Percentiles rank a stretch among this genome's conserved stretches.
Conservation (phyloP, 257 asterid species). For the Buddleja alternifolia region DNA sequence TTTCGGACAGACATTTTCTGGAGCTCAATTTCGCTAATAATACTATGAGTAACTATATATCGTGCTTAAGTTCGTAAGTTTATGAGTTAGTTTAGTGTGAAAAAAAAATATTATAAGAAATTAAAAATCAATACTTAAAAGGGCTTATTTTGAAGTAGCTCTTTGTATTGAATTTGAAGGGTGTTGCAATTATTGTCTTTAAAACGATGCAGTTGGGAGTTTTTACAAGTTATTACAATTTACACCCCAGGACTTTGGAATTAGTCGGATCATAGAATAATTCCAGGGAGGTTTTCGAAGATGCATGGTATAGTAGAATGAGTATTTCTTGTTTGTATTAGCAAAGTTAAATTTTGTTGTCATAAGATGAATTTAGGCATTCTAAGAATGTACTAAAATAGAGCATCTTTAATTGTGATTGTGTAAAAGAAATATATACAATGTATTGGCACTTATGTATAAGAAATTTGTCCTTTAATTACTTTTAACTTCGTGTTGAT, state of each 20-base stretch:
- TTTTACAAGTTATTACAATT: conserved; percentile 14
- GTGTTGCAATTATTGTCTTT: too few relatives aligned
- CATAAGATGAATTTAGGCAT: background rate
- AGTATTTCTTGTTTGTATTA: background rate
- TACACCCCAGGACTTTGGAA: background rate
- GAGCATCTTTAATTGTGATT: too few relatives aligned
- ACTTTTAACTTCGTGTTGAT: too few relatives aligned
- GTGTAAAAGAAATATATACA: conserved; percentile 16
- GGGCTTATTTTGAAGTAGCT: conserved; percentile 46
- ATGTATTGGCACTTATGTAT: conserved; percentile 21
- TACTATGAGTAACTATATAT: too few relatives aligned
- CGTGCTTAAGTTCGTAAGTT: background rate
- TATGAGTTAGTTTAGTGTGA: conserved; percentile 18
- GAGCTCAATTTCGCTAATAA: conserved; percentile 62
- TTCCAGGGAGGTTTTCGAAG: background rate
- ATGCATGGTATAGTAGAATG: conserved; percentile 12
- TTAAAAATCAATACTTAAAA: background rate
- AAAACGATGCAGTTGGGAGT: background rate
- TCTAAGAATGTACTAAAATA: too few relatives aligned
- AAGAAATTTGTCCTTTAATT: conserved; percentile 8
- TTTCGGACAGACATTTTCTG: conserved; percentile 82
- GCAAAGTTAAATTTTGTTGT: background rate
- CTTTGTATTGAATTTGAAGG: conserved; percentile 27
- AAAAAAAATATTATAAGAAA: background rate
- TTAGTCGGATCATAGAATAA: background rate